Base-by-base conservation (phyloP, 352 stramenopile genomes). In the Pythium phragmiticola region DNA sequence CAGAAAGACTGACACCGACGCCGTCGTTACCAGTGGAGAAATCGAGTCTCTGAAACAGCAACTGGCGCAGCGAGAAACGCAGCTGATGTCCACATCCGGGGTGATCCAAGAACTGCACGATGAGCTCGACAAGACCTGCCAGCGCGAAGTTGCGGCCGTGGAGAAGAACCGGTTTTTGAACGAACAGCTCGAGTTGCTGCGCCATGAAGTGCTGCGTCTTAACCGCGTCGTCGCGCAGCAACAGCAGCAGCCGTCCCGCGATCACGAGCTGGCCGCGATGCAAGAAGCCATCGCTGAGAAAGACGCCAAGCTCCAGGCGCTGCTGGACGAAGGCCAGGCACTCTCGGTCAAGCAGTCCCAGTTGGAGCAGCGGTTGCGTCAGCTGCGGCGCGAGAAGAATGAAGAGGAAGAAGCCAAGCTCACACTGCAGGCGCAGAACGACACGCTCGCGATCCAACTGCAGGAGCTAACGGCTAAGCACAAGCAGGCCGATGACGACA, bases 341-440 rank as follows among this genome's bases (percentile, higher is more conserved):
- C 68, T 94, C 1, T 92, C 83, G 2, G 71, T 92, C 11, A 94
- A 94, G 69, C 80, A 91, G 53, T 75, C 79, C 16, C 83, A 92
- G 56, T 69, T 87, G 26, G 85, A 94, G 55, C 76, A 88, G 26
- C 74, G 85, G 13, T 60, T 92, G 21, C 82, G 86, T 2, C 67
- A 80, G 16, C 50, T 94, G 1, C 82, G 86, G 14, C 89, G 87
- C 34, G 86, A 94, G 60, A 92, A 90, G 57, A 88, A 89, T 46
- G 86, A 92, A 30, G 63, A 89, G 59, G 78, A 90, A 57, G 79
- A 90, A 53, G 68, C 71, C 56, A 76, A 73, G 7, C 63, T 80
- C 0, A 87, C 85, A 50, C 54, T 79, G 0, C 72, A 90, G 60
- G 74, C 80, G 1, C 77, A 86, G 37, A 78, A 62, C 50, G 82